Evolutionary conservation across 192 early-diverging fungal species (phyloP), one percentile per base, ranked within the genome.

Genomic region (Coemansia sp.): DNA sequence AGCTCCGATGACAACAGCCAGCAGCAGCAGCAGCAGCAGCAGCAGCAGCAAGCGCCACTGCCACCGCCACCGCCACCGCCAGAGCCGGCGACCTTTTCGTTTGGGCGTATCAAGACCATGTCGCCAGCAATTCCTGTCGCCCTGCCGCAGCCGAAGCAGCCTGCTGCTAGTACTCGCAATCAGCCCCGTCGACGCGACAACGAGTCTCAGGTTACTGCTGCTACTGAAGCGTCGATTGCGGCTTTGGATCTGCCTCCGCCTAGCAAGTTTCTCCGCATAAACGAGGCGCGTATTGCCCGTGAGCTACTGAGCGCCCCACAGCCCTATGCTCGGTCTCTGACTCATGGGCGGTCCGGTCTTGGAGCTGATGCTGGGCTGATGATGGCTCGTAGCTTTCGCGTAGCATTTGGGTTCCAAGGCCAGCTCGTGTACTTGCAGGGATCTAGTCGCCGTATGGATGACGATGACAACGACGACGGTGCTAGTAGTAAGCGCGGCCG

Each of bases 341-440:
- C 79, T 1, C 74, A 82, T 43, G 78, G 84, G 16, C 66, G 66
- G 28, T 79, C 85, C 11, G 81, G 82, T 8, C 39, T 85, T 34
- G 43, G 87, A 28, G 84, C 84, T 0, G 92, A 95, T 81, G 89
- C 90, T 5, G 90, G 93, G 0, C 59, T 94, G 50, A 86, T 85
- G 77, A 91, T 95, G 87, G 89, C 89, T 14, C 86, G 93, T 40
- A 89, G 87, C 61, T 95, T 89, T 63, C 85, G 94, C 45, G 94
- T 90, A 0, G 90, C 93, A 0, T 97, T 93, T 89, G 93, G 91
- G 0, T 87, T 88, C 0, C 86, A 85, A 58, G 94, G 93, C 13
- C 65, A 78, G 43, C 83, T 94, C 33, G 88, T 88, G 0, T 82
- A 80, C 28, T 50, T 80, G 50, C 65, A 39, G 13, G 66, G 67